Base-by-base conservation (phyloP, 2,329 filamentous ascomycete species). In the Sphaerulina musiva region DNA sequence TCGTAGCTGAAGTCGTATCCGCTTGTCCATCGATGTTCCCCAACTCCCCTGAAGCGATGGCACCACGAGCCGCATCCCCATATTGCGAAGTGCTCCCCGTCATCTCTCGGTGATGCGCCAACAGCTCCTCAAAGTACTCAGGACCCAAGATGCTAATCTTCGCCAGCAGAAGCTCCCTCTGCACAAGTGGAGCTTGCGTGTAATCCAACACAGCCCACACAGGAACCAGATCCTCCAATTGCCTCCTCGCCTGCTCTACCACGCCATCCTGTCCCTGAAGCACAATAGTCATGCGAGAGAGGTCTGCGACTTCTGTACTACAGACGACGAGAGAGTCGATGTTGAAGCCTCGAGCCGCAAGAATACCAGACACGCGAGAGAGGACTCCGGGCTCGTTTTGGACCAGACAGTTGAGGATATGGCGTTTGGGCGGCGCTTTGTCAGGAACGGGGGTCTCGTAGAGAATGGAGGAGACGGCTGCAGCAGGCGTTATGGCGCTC, bases 141-240 rank as follows among this genome's bases (percentile, higher is more conserved):
- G 93, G 93, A 0, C 93, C 93, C 38, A 98, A 81, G 58, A 95
- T 95, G 72, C 92, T 95, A 74, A 98, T 82, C 79, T 98, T 98
- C 66, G 93, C 92, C 38, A 98, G 83, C 7, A 98, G 81, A 31
- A 98, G 80, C 74, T 98, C 93, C 59, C 93, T 86, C 80, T 98
- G 93, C 17, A 98, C 93, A 23, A 98, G 83, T 2, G 93, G 89
- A 4, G 93, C 85, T 58, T 84, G 81, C 56, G 91, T 97, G 76
- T 98, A 98, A 75, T 98, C 93, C 54, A 98, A 78, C 34, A 98
- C 93, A 50, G 93, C 93, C 93, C 93, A 98, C 55, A 98, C 93
- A 23, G 93, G 93, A 23, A 98, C 93, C 48, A 98, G 78, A 68
- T 98, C 93, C 74, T 98, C 93, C 53, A 98, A 78, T 76, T 98